Evolutionary conservation across 805 yeast species (phyloP).

Genomic region (Yamadazyma olivae): DNA sequence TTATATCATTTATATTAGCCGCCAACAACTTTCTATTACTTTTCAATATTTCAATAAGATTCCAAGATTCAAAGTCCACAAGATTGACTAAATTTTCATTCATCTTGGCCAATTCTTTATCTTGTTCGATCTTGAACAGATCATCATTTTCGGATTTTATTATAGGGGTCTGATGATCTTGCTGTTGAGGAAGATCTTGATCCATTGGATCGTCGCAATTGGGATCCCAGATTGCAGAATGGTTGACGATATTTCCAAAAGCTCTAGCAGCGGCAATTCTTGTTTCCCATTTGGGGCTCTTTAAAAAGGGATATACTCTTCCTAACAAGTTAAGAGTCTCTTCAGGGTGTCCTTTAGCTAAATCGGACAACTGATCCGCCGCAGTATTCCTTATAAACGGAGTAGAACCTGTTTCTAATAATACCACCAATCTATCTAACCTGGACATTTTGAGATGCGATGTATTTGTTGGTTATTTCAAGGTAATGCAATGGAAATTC

Average conservation of each 20-base stretch:
- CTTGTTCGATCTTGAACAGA: slow-evolving; percentile 39
- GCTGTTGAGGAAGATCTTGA: too few relatives aligned
- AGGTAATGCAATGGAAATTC: neutral
- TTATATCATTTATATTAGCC: slow-evolving; percentile 22
- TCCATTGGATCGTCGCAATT: slow-evolving; percentile 36
- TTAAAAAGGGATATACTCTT: slow-evolving; percentile 85
- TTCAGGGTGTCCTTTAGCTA: slow-evolving; percentile 93
- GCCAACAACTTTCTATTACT: slow-evolving; percentile 60
- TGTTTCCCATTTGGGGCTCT: slow-evolving; percentile 90
- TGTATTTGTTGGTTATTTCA: too few relatives aligned
- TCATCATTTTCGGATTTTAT: slow-evolving; percentile 17
- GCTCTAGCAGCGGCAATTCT: slow-evolving; percentile 93
- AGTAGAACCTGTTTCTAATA: slow-evolving; percentile 91
- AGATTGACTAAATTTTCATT: slow-evolving; percentile 40
- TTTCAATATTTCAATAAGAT: slow-evolving; percentile 44
- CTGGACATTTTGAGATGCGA: slow-evolving; percentile 50
- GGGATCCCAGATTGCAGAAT: slow-evolving; percentile 84
- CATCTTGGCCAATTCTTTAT: slow-evolving; percentile 39
- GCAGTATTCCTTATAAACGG: slow-evolving; percentile 93
- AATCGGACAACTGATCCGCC: slow-evolving; percentile 92
- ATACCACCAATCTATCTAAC: slow-evolving; percentile 53
- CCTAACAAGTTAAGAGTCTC: slow-evolving; percentile 80
- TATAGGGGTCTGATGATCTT: slow-evolving; percentile 6
- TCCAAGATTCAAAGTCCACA: slow-evolving; percentile 50
- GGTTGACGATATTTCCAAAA: slow-evolving; percentile 84